phyloP scores from a whole-genome alignment of 352 stramenopile species.

The Globisporangium uncinulatum region DNA sequence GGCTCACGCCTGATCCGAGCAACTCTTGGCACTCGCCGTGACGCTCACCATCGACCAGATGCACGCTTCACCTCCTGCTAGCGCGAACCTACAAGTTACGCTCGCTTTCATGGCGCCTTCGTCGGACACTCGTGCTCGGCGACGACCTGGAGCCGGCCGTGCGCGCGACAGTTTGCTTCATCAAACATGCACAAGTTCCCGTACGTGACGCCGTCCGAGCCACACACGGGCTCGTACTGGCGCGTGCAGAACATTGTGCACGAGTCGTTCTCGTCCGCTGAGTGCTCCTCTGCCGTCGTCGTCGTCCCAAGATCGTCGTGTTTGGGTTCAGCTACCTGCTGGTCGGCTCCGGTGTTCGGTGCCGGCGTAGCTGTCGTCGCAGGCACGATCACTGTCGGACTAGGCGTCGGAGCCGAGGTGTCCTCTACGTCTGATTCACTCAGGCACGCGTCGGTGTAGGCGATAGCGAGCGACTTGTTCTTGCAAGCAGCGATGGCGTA shows the following conservation, averaged over 20 bases:
- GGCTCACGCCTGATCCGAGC: no score
- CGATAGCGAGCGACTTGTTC: slow-evolving; percentile 19
- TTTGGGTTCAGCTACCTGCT: background rate
- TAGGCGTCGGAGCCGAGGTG: slow-evolving; percentile 1
- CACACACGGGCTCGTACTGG: slow-evolving; percentile 28
- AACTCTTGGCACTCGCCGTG: no score
- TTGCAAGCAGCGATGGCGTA: slow-evolving; percentile 22
- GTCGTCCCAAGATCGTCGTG: background rate
- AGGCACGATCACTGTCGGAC: background rate
- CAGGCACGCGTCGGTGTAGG: slow-evolving; percentile 18
- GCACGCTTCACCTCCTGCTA: no score
- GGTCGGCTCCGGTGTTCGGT: background rate
- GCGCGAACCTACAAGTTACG: background rate
- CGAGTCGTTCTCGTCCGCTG: background rate
- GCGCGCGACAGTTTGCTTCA: slow-evolving; percentile 15
- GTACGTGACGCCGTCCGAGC: slow-evolving; percentile 25
- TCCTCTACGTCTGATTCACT: slow-evolving; percentile 2
- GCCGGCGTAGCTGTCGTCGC: background rate
- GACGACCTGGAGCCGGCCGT: slow-evolving; percentile 10
- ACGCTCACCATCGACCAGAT: no score
- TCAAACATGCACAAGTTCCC: slow-evolving; percentile 20
- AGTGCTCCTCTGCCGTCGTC: background rate
- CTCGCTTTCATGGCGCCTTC: background rate
- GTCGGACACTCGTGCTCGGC: slow-evolving; percentile 1
- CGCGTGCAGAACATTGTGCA: slow-evolving; percentile 18